Conservation (phyloP, 176 grass and related monocot species). For the Musa beccarii region DNA sequence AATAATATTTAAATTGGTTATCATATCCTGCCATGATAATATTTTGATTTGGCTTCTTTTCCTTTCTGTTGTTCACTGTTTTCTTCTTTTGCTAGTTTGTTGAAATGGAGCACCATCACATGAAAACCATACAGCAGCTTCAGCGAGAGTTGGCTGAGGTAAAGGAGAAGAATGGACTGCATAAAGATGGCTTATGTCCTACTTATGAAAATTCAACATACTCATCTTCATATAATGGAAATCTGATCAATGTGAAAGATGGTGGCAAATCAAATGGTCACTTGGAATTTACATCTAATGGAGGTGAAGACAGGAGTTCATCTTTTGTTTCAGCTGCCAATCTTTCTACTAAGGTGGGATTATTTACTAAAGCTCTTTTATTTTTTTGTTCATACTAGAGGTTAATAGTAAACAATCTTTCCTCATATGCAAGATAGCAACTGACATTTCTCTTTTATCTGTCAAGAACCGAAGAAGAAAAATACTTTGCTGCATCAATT, state of each 20-base stretch:
- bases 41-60: not conserved
- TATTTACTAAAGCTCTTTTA: not conserved
- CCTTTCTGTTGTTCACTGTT: not conserved
- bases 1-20: not conserved
- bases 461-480: not conserved
- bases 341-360: conserved; percentile 41
- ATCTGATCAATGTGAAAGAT: conserved; percentile 49
- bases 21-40: not conserved
- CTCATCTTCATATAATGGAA: conserved; percentile 43
- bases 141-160: conserved; percentile 69
- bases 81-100: conserved; percentile 39
- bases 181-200: conserved; percentile 58
- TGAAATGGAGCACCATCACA: conserved; percentile 66
- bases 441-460: not conserved
- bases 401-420: not conserved
- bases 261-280: conserved; percentile 31
- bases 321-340: conserved; percentile 20
- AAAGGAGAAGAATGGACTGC: conserved; percentile 44
- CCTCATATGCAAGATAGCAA: not conserved
- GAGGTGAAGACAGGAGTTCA: conserved; percentile 33
- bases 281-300: conserved; percentile 37
- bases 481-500: not conserved
- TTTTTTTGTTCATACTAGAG: not conserved
- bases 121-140: conserved; percentile 79
- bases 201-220: conserved; percentile 48